Base-by-base conservation (phyloP, 2,329 filamentous ascomycete species). In the Teratosphaeria epicoccoides region DNA sequence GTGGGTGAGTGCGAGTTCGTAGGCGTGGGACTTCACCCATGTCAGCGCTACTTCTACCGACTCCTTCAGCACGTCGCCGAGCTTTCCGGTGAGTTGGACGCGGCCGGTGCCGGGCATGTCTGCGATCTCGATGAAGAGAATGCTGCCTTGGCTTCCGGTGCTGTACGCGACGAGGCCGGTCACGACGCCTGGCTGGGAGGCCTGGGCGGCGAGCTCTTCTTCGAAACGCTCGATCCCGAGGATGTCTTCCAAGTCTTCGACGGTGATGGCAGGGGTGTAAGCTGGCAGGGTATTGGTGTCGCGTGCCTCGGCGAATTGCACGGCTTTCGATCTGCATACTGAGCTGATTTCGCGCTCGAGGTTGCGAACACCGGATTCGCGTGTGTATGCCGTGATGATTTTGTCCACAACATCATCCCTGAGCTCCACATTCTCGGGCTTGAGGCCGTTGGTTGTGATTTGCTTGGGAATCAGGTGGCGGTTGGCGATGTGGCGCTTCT, bases 21-120 rank as follows among this genome's bases (percentile, higher is more conserved):
- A 96, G 2, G 91, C 90, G 68, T 98, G 91, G 3, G 88, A 87
- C 70, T 96, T 96, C 49, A 98, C 93, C 93, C 93, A 98, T 14
- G 85, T 91, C 28, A 97, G 77, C 10, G 93, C 93, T 20, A 98
- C 93, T 69, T 97, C 91, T 43, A 97, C 93, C 57, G 85, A 91
- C 71, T 98, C 93, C 71, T 97, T 97, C 53, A 98, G 81, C 25
- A 98, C 93, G 61, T 96, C 90, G 57, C 93, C 93, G 6, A 98
- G 82, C 68, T 95, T 97, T 55, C 93, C 93, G 1, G 93, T 98
- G 24, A 98, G 82, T 71, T 97, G 93, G 29, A 98, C 88, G 49
- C 85, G 84, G 28, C 93, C 93, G 52, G 81, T 84, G 43, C 93
- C 93, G 0, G 93, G 93, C 89, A 97, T 97, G 66, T 95, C 90